phyloP scores from a whole-genome alignment of 345 rosid species.

The Populus pruinosa region DNA sequence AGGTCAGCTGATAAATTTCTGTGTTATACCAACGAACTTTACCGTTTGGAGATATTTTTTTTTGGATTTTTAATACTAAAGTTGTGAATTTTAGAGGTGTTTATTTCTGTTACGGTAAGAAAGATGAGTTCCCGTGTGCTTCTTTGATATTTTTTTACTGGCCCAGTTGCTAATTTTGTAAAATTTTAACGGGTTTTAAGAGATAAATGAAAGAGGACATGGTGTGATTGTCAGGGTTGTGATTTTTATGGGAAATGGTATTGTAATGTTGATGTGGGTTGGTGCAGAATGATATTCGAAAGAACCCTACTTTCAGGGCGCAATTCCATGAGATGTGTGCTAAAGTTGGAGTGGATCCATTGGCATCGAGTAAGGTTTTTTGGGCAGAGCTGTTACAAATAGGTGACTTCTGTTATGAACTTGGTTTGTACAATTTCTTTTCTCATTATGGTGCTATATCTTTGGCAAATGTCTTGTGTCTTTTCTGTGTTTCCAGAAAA shows the following conservation, averaged over 20 bases:
- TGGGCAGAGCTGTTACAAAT: constrained; percentile 98
- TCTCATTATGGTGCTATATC: not conserved
- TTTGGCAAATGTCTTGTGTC: not conserved
- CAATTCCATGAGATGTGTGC: constrained; percentile 92
- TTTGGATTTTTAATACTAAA: not conserved
- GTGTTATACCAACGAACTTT: not conserved
- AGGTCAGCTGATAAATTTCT: constrained; percentile 43
- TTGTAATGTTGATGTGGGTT: constrained; percentile 7
- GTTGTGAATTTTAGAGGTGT: not conserved
- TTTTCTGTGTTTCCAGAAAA: too few relatives aligned
- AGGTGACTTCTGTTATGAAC: constrained; percentile 94
- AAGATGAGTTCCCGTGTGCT: not conserved
- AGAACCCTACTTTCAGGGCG: constrained; percentile 72
- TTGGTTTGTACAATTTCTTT: constrained; percentile 43
- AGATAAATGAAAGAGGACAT: not conserved
- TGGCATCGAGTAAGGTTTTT: constrained; percentile 90
- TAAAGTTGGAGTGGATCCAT: constrained; percentile 91
- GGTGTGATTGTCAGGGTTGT: not conserved
- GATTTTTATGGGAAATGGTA: not conserved
- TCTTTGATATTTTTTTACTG: not conserved
- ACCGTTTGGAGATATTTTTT: not conserved
- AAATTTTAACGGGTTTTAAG: not conserved
- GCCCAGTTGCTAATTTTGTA: not conserved
- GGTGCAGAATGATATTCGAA: constrained; percentile 75
- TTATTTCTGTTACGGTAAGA: not conserved